Evolutionary conservation across 2,329 filamentous ascomycete species (phyloP).

Genomic region (Davidsoniella eucalypti): DNA sequence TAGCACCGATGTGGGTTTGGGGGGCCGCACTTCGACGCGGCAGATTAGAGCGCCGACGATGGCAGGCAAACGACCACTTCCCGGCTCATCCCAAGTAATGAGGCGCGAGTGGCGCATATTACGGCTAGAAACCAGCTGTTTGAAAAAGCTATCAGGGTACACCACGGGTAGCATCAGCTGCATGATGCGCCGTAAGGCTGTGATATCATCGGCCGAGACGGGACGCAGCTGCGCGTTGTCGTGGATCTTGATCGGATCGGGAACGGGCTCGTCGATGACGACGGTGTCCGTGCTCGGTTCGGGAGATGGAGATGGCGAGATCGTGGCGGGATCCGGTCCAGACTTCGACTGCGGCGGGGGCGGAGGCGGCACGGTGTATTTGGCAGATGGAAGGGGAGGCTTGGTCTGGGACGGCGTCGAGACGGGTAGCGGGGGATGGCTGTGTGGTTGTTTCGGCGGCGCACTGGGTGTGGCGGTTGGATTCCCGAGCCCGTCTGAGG

Average conservation of each 20-base stretch:
- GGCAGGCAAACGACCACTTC: slow-evolving; percentile 21
- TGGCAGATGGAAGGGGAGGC: slow-evolving; percentile 16
- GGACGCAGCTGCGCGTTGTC: slow-evolving; percentile 35
- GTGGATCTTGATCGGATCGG: slow-evolving; percentile 23
- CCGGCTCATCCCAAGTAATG: slow-evolving; percentile 37
- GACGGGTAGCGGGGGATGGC: slow-evolving; percentile 7
- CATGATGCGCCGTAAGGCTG: slow-evolving; percentile 47
- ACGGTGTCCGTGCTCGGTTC: slow-evolving; percentile 3
- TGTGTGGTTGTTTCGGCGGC: slow-evolving; percentile 5
- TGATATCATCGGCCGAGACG: slow-evolving; percentile 34
- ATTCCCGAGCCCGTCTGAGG: slow-evolving; percentile 16
- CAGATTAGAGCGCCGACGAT: slow-evolving; percentile 47
- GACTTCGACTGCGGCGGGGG: slow-evolving; percentile 14
- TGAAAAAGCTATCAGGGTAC: slow-evolving; percentile 50
- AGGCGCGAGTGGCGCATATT: slow-evolving; percentile 41
- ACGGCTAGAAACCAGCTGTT: slow-evolving; percentile 30
- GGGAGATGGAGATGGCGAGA: slow-evolving; percentile 10
- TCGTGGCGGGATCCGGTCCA: slow-evolving; percentile 12
- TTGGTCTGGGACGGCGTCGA: slow-evolving; percentile 4
- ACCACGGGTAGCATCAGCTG: slow-evolving; percentile 45
- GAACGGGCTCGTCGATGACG: slow-evolving; percentile 14
- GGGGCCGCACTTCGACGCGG: slow-evolving; percentile 37
- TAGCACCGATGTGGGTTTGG: slow-evolving; percentile 27
- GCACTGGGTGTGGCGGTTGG: slow-evolving; percentile 17
- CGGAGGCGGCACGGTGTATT: slow-evolving; percentile 14